Percentiles rank a stretch among this genome's conserved stretches.
Evolutionary conservation across 257 asterid species (phyloP).

Genomic region (Nicotiana benthamiana): DNA sequence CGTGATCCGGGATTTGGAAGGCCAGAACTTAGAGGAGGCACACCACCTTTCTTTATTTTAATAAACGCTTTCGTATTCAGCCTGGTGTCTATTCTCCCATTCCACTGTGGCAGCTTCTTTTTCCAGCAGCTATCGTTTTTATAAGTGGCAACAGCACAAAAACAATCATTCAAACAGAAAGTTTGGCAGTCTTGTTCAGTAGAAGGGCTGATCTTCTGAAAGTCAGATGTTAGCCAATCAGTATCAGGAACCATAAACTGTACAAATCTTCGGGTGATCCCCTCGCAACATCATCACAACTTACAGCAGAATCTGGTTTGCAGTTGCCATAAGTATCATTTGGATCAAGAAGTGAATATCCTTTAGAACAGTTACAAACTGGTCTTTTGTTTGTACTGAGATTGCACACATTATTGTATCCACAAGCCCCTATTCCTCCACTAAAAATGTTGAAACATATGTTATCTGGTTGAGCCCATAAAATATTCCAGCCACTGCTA

Average conservation of each 20-base stretch:
- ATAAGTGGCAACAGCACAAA: constrained; percentile 33
- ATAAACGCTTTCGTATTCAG: constrained; percentile 5
- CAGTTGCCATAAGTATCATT: constrained; percentile 23
- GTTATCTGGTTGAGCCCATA: constrained; percentile 20
- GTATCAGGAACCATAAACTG: constrained; percentile 8
- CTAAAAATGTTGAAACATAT: constrained; percentile 12
- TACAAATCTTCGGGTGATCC: constrained; percentile 10
- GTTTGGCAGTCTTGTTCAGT: constrained; percentile 20
- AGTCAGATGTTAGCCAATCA: constrained; percentile 22
- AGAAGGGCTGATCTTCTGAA: neutral
- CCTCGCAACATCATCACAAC: constrained; percentile 11
- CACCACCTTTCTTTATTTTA: constrained; percentile 6
- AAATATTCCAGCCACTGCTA: constrained; percentile 24
- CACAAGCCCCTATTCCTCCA: constrained; percentile 39
- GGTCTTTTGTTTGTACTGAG: constrained; percentile 19
- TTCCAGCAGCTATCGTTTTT: constrained; percentile 17
- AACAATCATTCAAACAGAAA: constrained; percentile 36
- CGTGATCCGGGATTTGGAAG: neutral
- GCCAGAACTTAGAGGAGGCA: constrained; percentile 12
- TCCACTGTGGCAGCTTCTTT: constrained; percentile 34
- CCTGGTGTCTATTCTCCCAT: constrained; percentile 15
- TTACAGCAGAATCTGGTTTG: constrained; percentile 14
- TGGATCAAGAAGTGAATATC: constrained; percentile 25
- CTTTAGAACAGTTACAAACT: constrained; percentile 24
- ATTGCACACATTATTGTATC: constrained; percentile 33